Conservation (phyloP, 345 rosid genomes). For the Lagerstroemia speciosa region DNA sequence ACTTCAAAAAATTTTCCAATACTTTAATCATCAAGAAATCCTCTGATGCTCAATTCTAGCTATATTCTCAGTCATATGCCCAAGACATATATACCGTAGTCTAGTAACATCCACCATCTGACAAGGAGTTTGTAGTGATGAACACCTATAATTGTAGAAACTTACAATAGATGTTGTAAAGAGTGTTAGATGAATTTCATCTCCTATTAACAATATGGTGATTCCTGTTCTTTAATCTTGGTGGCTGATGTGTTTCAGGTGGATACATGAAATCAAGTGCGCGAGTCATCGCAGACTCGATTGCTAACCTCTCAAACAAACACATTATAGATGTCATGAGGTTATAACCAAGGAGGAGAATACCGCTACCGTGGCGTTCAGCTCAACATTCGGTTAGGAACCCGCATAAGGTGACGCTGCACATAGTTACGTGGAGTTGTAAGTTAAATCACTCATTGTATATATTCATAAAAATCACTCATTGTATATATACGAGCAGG, state of each 20-base stretch:
- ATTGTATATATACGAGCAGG: neutral
- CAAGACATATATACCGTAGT: too few species aligned
- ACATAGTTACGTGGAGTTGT: too few species aligned
- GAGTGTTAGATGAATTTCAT: neutral
- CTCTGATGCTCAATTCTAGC: too few species aligned
- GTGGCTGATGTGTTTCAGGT: constrained; percentile 33
- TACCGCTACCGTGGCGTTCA: neutral
- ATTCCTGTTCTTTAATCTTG: neutral
- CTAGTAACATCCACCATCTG: too few species aligned
- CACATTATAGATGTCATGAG: constrained; percentile 33
- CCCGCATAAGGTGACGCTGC: too few species aligned
- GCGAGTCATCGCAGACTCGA: constrained; percentile 74
- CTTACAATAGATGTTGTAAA: neutral
- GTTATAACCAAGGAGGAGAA: constrained; percentile 15
- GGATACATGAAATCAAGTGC: constrained; percentile 97
- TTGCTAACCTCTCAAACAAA: constrained; percentile 56
- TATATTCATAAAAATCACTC: neutral
- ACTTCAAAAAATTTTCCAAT: too few species aligned
- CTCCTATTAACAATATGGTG: neutral
- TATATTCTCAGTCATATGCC: too few species aligned
- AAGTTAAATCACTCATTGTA: neutral
- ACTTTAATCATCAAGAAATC: too few species aligned
- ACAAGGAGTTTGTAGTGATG: too few species aligned
- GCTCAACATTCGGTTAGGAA: neutral
- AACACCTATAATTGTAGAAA: too few species aligned